phyloP scores from a whole-genome alignment of 495 filamentous ascomycete genomes.

The Bacidia rubella region DNA sequence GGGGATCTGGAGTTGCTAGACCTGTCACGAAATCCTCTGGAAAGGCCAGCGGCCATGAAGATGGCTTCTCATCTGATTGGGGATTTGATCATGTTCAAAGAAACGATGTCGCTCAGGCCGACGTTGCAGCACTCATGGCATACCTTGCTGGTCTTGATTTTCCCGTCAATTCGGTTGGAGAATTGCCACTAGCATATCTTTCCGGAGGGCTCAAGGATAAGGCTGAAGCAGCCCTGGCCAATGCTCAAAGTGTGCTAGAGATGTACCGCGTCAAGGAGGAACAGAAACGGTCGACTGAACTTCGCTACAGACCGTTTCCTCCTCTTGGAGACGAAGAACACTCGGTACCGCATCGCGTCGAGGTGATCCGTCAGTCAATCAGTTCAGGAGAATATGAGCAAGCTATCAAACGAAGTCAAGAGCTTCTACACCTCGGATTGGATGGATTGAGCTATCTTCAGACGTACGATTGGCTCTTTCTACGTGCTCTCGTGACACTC shows the following conservation, averaged over 20 bases:
- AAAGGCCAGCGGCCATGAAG: constrained; percentile 65
- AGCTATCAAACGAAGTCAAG: constrained; percentile 61
- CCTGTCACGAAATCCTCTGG: constrained; percentile 43
- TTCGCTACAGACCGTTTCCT: constrained; percentile 64
- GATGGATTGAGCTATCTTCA: constrained; percentile 88
- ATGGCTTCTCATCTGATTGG: constrained; percentile 90
- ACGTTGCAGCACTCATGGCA: constrained; percentile 92
- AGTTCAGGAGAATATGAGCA: constrained; percentile 49
- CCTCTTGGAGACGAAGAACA: constrained; percentile 45
- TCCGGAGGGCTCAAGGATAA: constrained; percentile 58
- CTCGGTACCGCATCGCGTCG: constrained; percentile 54
- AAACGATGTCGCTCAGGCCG: constrained; percentile 87
- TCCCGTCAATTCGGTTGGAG: constrained; percentile 92
- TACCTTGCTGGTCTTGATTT: constrained; percentile 85
- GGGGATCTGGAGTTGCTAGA: constrained; percentile 83
- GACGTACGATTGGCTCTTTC: constrained; percentile 96
- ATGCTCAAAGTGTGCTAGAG: constrained; percentile 79
- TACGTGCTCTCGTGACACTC: constrained; percentile 79
- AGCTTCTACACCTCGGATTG: constrained; percentile 62
- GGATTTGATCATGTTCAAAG: constrained; percentile 62
- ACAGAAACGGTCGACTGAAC: constrained; percentile 57
- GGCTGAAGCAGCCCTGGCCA: constrained; percentile 73
- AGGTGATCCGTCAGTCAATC: constrained; percentile 53
- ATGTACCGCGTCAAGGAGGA: constrained; percentile 96
- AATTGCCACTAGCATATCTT: constrained; percentile 75